Evolutionary conservation across 352 stramenopile species (phyloP).

Genomic region (Phytophthora sp.): DNA sequence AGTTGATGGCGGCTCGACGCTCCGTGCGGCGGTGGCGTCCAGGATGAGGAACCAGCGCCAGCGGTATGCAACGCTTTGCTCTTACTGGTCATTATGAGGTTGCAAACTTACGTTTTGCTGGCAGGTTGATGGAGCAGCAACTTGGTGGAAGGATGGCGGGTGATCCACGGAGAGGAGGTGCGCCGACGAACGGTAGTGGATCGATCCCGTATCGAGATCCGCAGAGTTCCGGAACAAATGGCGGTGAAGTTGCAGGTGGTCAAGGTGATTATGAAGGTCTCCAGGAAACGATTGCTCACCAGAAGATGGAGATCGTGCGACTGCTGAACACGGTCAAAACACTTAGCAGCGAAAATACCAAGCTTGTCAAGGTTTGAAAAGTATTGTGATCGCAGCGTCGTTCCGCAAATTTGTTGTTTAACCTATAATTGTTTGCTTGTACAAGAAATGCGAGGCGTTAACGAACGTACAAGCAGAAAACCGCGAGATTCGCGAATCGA

Average conservation of each 20-base stretch:
- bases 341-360: conserved; percentile 85
- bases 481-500: conserved; percentile 75
- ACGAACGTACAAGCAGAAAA: conserved; percentile 81
- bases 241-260: background rate
- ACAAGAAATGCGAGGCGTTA: conserved; percentile 84
- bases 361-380: conserved; percentile 70
- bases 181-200: conserved; percentile 21
- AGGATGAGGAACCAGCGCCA: conserved; percentile 85
- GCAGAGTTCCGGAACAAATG: background rate
- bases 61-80: too few species aligned
- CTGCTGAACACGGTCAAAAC: conserved; percentile 87
- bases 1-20: conserved; percentile 76
- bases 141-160: conserved; percentile 50
- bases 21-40: conserved; percentile 79
- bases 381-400: background rate
- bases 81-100: too few species aligned
- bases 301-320: conserved; percentile 86
- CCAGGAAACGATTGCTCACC: conserved; percentile 62
- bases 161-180: conserved; percentile 28
- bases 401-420: background rate
- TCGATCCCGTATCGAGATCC: conserved; percentile 19
- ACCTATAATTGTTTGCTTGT: too few species aligned
- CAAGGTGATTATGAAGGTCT: conserved; percentile 49
- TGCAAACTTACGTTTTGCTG: background rate
- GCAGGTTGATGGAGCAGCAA: conserved; percentile 87